Evolutionary conservation across 768 basidiomycete species (phyloP).

Genomic region (Suillus occidentalis): DNA sequence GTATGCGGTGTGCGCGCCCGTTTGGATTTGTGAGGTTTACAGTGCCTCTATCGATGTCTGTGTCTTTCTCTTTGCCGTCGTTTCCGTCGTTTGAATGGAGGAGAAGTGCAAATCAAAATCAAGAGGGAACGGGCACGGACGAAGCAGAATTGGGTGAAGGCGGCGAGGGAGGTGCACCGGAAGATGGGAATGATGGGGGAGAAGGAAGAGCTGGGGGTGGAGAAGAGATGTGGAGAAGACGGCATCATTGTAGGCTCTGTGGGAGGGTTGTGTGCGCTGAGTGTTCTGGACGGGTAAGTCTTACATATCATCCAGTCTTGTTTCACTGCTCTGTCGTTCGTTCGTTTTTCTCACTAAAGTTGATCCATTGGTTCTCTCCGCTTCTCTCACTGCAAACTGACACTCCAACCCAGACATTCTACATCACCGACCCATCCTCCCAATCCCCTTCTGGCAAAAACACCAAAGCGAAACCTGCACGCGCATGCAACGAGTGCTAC

Average conservation of each 20-base stretch:
- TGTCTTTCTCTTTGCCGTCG: slow-evolving; percentile 2
- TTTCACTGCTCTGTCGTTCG: background rate
- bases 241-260: slow-evolving; percentile 87
- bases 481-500: slow-evolving; percentile 86
- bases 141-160: slow-evolving; percentile 4
- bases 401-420: slow-evolving; percentile 63
- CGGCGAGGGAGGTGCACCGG: slow-evolving; percentile 7
- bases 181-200: background rate
- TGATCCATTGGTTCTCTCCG: background rate
- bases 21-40: slow-evolving; percentile 52
- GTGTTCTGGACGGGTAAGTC: slow-evolving; percentile 74
- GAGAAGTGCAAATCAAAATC: background rate
- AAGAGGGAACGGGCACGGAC: background rate
- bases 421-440: slow-evolving; percentile 55
- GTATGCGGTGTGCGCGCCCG: slow-evolving; percentile 78
- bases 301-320: background rate
- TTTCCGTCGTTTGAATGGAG: slow-evolving; percentile 4
- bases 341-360: background rate
- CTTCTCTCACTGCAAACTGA: background rate
- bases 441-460: slow-evolving; percentile 35
- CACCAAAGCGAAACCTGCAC: slow-evolving; percentile 57
- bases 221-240: slow-evolving; percentile 46
- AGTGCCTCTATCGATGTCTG: background rate
- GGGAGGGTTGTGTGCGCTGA: slow-evolving; percentile 82
- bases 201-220: slow-evolving; percentile 13